These are phyloP conservation scores for Neurospora sp. DNA, from an alignment of 495 filamentous ascomycete genomes.

Conservation along the genomic window DNA sequence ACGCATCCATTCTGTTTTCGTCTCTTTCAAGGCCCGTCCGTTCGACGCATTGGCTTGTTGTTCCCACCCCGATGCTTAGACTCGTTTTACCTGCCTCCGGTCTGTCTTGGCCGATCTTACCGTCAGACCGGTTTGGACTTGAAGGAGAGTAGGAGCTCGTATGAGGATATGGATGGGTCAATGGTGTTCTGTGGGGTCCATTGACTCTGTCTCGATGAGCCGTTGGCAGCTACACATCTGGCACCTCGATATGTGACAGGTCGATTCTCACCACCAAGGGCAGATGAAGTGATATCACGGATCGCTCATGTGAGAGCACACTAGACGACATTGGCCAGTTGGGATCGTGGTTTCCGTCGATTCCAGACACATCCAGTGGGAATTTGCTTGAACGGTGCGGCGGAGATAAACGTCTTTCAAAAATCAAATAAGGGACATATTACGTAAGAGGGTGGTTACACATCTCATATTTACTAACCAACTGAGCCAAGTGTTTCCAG, in stretches of 20 bases:
- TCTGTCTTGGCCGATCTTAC: not conserved
- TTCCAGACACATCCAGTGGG: not conserved
- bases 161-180: not conserved
- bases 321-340: not conserved
- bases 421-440: not conserved
- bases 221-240: not conserved
- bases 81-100: not conserved
- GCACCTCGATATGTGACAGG: not conserved
- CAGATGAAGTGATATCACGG: not conserved
- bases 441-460: not conserved
- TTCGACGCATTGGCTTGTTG: not conserved
- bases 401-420: not conserved
- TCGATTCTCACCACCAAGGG: not conserved
- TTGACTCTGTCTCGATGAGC: not conserved
- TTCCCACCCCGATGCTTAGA: not conserved
- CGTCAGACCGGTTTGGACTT: not conserved
- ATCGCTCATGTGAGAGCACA: not conserved
- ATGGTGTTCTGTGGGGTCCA: not conserved
- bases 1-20: not conserved
- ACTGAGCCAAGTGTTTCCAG: not conserved
- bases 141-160: not conserved
- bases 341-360: not conserved
- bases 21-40: not conserved
- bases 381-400: not conserved
- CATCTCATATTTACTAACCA: not conserved